phyloP scores from a whole-genome alignment of 2,329 filamentous ascomycete genomes.

The Lizonia empirigonia region DNA sequence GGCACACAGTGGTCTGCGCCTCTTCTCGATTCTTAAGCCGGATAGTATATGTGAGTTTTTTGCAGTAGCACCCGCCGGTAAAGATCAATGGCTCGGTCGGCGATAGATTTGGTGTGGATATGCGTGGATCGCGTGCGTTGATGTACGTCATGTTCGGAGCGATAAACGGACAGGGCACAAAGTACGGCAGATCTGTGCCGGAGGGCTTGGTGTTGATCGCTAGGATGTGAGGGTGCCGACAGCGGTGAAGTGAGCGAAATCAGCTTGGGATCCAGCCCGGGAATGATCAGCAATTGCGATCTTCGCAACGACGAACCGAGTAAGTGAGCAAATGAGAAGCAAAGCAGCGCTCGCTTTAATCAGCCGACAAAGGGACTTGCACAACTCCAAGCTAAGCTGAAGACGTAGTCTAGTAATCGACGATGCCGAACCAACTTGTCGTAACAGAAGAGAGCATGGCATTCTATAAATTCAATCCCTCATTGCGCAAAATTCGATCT shows the following conservation, averaged over 20 bases:
- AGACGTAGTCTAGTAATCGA: no score
- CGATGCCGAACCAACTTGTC: no score
- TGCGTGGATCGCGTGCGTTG: slow-evolving; percentile 1
- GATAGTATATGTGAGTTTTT: slow-evolving; percentile 55
- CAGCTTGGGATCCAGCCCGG: no score
- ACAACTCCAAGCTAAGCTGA: no score
- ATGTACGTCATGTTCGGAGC: slow-evolving; percentile 8
- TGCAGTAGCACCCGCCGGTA: slow-evolving; percentile 57
- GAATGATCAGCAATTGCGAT: no score
- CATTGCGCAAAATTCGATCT: no score
- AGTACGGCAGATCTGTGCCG: not conserved
- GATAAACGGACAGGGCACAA: not conserved
- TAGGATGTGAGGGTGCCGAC: not conserved
- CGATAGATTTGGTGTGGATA: not conserved
- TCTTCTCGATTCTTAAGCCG: slow-evolving; percentile 53
- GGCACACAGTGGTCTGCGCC: slow-evolving; percentile 59
- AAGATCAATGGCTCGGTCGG: slow-evolving; percentile 20
- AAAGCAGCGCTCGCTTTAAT: no score
- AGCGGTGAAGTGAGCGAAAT: not conserved
- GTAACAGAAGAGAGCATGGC: no score
- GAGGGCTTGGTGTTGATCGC: not conserved
- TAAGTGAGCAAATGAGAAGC: no score
- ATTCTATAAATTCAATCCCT: no score
- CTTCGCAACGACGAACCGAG: no score
- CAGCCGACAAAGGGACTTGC: no score